phyloP scores from a whole-genome alignment of 2,329 filamentous ascomycete species.

The Botrytis galanthina region DNA sequence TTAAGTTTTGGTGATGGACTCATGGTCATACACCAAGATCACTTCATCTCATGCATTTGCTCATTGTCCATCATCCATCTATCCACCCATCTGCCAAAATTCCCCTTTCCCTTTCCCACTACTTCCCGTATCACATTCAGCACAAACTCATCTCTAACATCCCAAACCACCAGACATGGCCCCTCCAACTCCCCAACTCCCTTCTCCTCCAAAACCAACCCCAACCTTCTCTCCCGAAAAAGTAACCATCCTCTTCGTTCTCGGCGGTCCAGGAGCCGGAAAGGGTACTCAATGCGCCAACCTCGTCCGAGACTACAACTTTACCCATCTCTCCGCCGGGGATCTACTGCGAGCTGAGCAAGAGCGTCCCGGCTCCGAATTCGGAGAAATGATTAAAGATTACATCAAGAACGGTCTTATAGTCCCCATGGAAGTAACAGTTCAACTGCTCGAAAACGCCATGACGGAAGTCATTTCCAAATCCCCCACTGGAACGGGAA shows the following conservation, averaged over 20 bases:
- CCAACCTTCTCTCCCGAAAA: constrained; percentile 73
- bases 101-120: not conserved
- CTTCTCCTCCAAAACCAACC: constrained; percentile 51
- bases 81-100: constrained; percentile 15
- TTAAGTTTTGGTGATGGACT: constrained; percentile 22
- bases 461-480: constrained; percentile 70
- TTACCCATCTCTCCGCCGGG: constrained; percentile 89
- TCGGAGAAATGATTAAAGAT: constrained; percentile 86
- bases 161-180: constrained; percentile 17
- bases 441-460: constrained; percentile 88
- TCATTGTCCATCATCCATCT: not conserved
- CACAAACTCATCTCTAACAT: not conserved
- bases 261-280: constrained; percentile 91
- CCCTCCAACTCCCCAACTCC: constrained; percentile 37
- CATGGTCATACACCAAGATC: not conserved
- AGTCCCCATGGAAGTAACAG: constrained; percentile 98
- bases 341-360: constrained; percentile 94
- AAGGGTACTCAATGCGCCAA: constrained; percentile 95
- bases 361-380: constrained; percentile 78
- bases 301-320: constrained; percentile 82
- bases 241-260: constrained; percentile 93
- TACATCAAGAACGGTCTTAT: constrained; percentile 95
- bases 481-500: constrained; percentile 51
- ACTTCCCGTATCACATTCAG: not conserved
- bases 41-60: not conserved